Evolutionary conservation across 2,329 filamentous ascomycete genomes (phyloP).

Genomic region (Colletotrichum sp.): DNA sequence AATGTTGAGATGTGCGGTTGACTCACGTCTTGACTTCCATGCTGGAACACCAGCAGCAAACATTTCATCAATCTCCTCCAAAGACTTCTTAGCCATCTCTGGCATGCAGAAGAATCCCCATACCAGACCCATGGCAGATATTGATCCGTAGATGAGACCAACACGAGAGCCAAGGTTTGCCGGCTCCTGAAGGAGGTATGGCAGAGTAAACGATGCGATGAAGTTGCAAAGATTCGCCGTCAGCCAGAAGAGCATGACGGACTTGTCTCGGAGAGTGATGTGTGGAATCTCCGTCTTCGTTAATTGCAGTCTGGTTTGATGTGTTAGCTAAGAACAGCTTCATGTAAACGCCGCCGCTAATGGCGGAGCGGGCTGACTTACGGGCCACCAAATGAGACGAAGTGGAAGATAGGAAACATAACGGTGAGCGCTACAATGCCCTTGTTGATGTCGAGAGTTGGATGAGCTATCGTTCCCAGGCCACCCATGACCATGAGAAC

Average conservation of each 20-base stretch:
- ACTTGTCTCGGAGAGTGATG: slow-evolving; percentile 16
- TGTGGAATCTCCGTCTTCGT: slow-evolving; percentile 20
- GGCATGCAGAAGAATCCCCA: slow-evolving; percentile 18
- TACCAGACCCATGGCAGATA: slow-evolving; percentile 1
- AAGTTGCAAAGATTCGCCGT: slow-evolving; percentile 15
- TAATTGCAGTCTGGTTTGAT: neutral
- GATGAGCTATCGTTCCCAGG: slow-evolving; percentile 21
- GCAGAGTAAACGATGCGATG: slow-evolving; percentile 6
- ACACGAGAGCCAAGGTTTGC: slow-evolving; percentile 15
- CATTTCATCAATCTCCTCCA: slow-evolving; percentile 18
- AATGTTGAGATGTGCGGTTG: neutral
- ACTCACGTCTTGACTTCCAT: slow-evolving; percentile 17
- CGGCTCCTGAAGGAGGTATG: slow-evolving; percentile 9
- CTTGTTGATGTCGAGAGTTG: slow-evolving; percentile 20
- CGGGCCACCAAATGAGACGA: slow-evolving; percentile 17
- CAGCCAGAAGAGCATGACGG: slow-evolving; percentile 18
- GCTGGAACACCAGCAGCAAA: slow-evolving; percentile 12
- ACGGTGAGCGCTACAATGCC: slow-evolving; percentile 29
- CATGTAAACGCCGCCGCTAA: neutral
- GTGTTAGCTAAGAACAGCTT: neutral
- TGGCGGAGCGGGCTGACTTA: neutral
- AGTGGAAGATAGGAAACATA: slow-evolving; percentile 24
- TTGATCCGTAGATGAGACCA: slow-evolving; percentile 14
- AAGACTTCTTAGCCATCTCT: slow-evolving; percentile 12
- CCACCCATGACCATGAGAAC: slow-evolving; percentile 30